These are phyloP conservation scores for Lactarius trivialis DNA, from an alignment of 768 basidiomycete species.

Conservation along the genomic window DNA sequence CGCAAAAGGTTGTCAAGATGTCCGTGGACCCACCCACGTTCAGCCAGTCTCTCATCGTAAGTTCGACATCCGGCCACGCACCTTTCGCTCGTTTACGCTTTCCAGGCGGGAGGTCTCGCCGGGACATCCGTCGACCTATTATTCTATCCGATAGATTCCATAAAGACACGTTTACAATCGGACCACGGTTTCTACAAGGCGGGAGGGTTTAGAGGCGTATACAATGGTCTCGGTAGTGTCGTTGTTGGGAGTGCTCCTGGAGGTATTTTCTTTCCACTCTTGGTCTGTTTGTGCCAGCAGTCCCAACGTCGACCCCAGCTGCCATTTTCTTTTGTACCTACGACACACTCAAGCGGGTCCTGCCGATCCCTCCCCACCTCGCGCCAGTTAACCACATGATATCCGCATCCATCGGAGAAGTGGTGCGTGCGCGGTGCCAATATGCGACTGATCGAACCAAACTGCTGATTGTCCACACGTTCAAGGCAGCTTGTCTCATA, in stretches of 20 bases:
- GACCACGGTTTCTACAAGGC: constrained; percentile 76
- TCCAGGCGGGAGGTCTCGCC: constrained; percentile 81
- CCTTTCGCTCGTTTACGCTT: background rate
- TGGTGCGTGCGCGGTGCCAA: constrained; percentile 38
- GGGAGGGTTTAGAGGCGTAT: constrained; percentile 87
- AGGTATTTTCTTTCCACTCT: constrained; percentile 47
- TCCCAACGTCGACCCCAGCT: constrained; percentile 43
- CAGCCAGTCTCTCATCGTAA: constrained; percentile 31
- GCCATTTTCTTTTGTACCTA: constrained; percentile 95
- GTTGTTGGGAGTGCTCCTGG: constrained; percentile 93
- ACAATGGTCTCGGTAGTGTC: constrained; percentile 91
- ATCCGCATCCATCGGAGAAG: constrained; percentile 46
- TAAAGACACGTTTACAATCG: constrained; percentile 94
- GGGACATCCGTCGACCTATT: constrained; percentile 91
- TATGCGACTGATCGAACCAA: background rate
- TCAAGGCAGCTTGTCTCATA: constrained; percentile 79
- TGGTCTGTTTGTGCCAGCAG: background rate
- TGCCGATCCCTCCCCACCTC: constrained; percentile 57
- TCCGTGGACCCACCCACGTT: constrained; percentile 24
- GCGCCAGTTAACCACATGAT: constrained; percentile 59
- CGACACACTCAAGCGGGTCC: constrained; percentile 73
- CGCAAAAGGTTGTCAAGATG: constrained; percentile 7
- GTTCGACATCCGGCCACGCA: constrained; percentile 9
- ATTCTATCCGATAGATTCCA: constrained; percentile 94
- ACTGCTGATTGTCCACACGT: constrained; percentile 7